A percentile compares a stretch with the other conserved stretches of the same genome.
Evolutionary conservation across 1,139 yeast genomes (phyloP).

Genomic region (Lodderomyces beijingensis): DNA sequence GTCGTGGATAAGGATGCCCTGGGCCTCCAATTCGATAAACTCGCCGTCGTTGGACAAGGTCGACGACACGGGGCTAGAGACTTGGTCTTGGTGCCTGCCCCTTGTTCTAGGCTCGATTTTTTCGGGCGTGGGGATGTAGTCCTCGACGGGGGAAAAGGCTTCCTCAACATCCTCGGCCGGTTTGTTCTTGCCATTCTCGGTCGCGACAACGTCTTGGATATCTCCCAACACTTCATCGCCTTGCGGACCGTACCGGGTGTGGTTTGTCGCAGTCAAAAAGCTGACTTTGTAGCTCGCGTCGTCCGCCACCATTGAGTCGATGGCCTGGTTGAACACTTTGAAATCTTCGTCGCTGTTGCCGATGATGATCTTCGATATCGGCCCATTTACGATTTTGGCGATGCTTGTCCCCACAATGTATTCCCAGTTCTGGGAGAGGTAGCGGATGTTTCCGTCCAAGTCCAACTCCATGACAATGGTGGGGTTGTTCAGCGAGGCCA

Average conservation of each 20-base stretch:
- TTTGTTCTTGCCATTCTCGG: constrained; percentile 19
- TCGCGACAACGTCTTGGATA: not conserved
- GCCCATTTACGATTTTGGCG: constrained; percentile 50
- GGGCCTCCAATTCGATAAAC: constrained; percentile 79
- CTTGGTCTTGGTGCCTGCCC: not conserved
- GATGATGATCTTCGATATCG: constrained; percentile 60
- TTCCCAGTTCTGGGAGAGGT: constrained; percentile 76
- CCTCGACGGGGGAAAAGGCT: constrained; percentile 7
- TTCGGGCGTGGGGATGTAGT: constrained; percentile 6
- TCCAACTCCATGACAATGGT: constrained; percentile 86
- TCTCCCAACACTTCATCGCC: not conserved
- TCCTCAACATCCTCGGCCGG: constrained; percentile 16
- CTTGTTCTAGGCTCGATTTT: not conserved
- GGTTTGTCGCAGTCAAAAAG: constrained; percentile 57
- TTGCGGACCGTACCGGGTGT: constrained; percentile 11
- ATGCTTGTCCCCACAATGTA: constrained; percentile 63
- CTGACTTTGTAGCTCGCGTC: constrained; percentile 76
- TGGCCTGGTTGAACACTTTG: constrained; percentile 66
- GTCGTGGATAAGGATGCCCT: constrained; percentile 87
- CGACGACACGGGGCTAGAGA: constrained; percentile 22
- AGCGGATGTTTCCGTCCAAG: constrained; percentile 71
- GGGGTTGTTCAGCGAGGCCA: constrained; percentile 66
- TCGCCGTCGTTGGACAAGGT: constrained; percentile 53
- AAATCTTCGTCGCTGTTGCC: constrained; percentile 64
- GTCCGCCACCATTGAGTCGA: constrained; percentile 64